Percentiles rank a stretch among this genome's conserved stretches.
Conservation (phyloP, 177 flowering plant genomes). For the Vitis hybrid region DNA sequence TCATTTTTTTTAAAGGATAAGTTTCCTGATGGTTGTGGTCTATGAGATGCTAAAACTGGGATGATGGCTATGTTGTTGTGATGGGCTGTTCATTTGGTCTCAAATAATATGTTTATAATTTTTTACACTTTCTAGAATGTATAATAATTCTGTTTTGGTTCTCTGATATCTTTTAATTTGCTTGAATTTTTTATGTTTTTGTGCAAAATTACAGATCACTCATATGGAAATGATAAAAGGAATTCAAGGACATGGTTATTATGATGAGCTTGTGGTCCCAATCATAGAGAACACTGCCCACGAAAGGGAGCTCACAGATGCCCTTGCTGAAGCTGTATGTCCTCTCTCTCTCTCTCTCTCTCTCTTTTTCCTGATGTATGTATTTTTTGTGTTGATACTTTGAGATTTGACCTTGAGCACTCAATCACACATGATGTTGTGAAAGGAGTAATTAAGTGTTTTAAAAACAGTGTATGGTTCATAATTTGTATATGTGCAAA, state of each 20-base stretch:
- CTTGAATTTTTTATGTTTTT: conserved; percentile 11
- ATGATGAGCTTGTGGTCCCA: conserved; percentile 95
- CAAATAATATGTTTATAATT: background rate
- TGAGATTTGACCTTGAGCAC: background rate
- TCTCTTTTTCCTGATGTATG: background rate
- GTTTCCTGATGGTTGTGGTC: too few species aligned
- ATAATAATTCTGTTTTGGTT: background rate
- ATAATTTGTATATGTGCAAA: background rate
- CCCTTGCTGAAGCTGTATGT: conserved; percentile 86
- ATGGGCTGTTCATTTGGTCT: background rate
- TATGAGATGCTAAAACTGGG: background rate
- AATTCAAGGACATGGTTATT: conserved; percentile 92
- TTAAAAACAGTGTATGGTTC: background rate
- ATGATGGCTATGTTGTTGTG: background rate
- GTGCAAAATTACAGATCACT: conserved; percentile 55
- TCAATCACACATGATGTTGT: background rate
- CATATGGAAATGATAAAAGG: conserved; percentile 99
- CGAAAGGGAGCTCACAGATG: conserved; percentile 87
- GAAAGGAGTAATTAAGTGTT: background rate
- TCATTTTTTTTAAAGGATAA: too few species aligned
- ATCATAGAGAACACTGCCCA: conserved; percentile 94
- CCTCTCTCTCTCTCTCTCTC: background rate
- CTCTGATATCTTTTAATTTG: background rate
- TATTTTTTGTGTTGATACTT: background rate
- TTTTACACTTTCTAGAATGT: conserved; percentile 1